Conservation (phyloP, 371 early-diverging fungal species). For the Umbelopsis sp. region DNA sequence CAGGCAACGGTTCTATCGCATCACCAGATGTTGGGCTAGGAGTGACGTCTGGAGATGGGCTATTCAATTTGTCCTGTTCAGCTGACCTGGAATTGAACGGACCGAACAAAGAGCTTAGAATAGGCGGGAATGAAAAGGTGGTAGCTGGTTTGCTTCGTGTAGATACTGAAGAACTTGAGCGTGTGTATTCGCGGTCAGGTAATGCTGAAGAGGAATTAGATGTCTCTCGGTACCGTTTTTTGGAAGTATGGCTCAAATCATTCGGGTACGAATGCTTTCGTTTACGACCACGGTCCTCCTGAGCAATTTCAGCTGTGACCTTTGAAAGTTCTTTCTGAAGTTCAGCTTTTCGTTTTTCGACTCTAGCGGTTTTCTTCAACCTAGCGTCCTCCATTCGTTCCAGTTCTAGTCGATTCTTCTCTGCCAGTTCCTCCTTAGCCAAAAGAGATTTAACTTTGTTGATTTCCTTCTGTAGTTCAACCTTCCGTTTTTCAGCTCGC, state of each 20-base stretch:
- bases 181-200: neutral
- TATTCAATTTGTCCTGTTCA: too few species aligned
- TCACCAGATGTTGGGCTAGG: neutral
- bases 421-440: neutral
- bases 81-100: too few species aligned
- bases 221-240: too few species aligned
- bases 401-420: neutral
- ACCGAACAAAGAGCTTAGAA: neutral
- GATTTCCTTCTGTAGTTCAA: neutral
- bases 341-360: neutral
- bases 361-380: neutral
- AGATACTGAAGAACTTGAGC: too few species aligned
- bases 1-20: too few species aligned
- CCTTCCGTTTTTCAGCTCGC: neutral
- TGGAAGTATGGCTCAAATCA: too few species aligned
- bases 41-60: too few species aligned
- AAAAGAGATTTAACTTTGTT: neutral
- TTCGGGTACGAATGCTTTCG: too few species aligned
- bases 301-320: neutral
- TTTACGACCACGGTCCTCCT: neutral
- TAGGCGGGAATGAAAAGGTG: neutral
- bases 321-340: neutral
- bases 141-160: neutral
- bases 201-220: neutral
- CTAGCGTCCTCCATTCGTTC: neutral